Evolutionary conservation across 2,329 filamentous ascomycete species (phyloP).

Genomic region (Zalaria sp.): DNA sequence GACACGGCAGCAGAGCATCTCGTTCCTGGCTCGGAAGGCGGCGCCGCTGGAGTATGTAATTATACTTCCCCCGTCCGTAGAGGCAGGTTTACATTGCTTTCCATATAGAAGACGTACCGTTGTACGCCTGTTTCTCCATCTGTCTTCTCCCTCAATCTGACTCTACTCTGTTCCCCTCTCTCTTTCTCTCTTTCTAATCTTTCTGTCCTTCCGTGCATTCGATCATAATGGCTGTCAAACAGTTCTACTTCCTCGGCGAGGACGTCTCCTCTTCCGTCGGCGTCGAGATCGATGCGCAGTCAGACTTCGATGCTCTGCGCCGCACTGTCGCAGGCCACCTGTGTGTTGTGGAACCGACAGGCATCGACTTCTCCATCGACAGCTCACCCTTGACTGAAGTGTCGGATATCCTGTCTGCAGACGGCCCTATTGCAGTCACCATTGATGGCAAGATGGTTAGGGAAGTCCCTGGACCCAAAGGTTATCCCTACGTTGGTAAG

Average conservation of each 20-base stretch:
- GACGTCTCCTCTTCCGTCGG: slow-evolving; percentile 9
- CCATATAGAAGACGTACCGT: too few species aligned
- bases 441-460: slow-evolving; percentile 37
- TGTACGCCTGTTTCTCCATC: too few species aligned
- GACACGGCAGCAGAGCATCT: too few species aligned
- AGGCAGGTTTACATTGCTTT: too few species aligned
- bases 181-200: too few species aligned
- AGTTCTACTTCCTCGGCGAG: slow-evolving; percentile 17
- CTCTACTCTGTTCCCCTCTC: too few species aligned
- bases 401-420: slow-evolving; percentile 8
- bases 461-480: slow-evolving; percentile 22
- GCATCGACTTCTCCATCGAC: slow-evolving; percentile 7
- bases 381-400: slow-evolving; percentile 5
- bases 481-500: slow-evolving; percentile 22
- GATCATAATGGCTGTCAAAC: slow-evolving; percentile 5
- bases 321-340: slow-evolving; percentile 15
- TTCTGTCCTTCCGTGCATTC: not conserved
- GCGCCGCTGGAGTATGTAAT: too few species aligned
- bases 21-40: too few species aligned
- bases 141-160: too few species aligned
- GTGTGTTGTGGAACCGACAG: slow-evolving; percentile 15
- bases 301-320: slow-evolving; percentile 13
- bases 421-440: slow-evolving; percentile 21
- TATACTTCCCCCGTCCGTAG: too few species aligned
- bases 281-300: slow-evolving; percentile 13